Evolutionary conservation across 495 filamentous ascomycete genomes (phyloP), one percentile per base, ranked within the genome.

Genomic region (Xylaria venustula): DNA sequence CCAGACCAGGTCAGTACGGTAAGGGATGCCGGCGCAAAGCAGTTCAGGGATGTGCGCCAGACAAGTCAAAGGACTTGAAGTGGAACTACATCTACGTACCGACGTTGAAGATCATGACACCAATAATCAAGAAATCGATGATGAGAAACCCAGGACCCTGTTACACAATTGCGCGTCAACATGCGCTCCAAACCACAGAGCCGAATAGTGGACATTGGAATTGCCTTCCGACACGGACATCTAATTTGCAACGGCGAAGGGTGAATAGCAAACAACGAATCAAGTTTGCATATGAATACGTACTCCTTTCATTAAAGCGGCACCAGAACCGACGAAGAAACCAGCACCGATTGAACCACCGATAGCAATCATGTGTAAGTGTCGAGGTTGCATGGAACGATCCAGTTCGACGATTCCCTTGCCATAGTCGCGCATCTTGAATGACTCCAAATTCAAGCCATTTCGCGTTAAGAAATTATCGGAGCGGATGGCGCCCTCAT

Each of bases 341-440:
- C 75, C 87, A 25, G 87, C 88, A 45, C 87, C 88, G 54, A 90
- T 89, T 4, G 85, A 86, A 40, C 87, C 87, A 25, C 87, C 87
- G 63, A 90, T 88, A 50, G 87, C 87, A 67, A 91, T 91, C 84
- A 91, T 90, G 72, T 90, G 87, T 60, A 90, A 69, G 71, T 90
- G 87, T 48, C 87, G 79, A 26, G 79, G 77, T 73, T 85, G 85
- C 74, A 90, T 77, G 66, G 77, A 79, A 40, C 86, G 85, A 73
- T 90, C 79, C 58, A 84, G 75, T 65, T 77, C 69, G 36, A 73
- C 61, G 40, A 69, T 60, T 40, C 75, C 72, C 42, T 61, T 26
- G 49, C 72, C 76, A 56, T 72, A 66, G 50, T 72, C 69, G 40
- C 79, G 76, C 64, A 70, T 73, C 66, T 73, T 74, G 73, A 85